A percentile compares a stretch with the other conserved stretches of the same genome.
These are phyloP conservation scores for Leccinum obscurum DNA, from an alignment of 768 basidiomycete genomes.

Conservation along the genomic window DNA sequence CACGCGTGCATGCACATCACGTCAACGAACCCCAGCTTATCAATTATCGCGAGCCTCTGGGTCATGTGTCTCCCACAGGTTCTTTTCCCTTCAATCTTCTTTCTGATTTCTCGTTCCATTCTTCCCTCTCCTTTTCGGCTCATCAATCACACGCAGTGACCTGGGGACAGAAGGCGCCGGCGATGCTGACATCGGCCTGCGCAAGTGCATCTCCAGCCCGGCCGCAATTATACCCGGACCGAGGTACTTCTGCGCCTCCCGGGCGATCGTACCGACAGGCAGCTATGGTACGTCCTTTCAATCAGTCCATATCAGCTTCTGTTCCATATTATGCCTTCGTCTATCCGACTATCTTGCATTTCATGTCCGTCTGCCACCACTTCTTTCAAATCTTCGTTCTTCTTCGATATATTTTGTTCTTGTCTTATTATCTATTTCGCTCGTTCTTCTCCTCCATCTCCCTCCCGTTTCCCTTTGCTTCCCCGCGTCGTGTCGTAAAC, in stretches of 20 bases:
- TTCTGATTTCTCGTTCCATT: not conserved
- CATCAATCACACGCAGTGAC: conserved; percentile 42
- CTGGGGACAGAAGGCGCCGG: conserved; percentile 68
- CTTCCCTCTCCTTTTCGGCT: not conserved
- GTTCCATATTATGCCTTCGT: not conserved
- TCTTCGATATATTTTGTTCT: not conserved
- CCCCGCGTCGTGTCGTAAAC: conserved; percentile 1
- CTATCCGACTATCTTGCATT: not conserved
- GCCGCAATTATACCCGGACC: conserved; percentile 56
- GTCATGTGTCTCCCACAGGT: not conserved
- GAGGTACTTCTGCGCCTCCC: conserved; percentile 58
- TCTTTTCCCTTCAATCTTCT: not conserved
- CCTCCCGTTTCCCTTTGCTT: conserved; percentile 2
- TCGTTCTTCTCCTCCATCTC: not conserved
- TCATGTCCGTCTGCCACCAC: conserved; percentile 2
- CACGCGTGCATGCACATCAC: not conserved
- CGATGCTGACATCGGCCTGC: conserved; percentile 58
- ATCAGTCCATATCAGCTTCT: not conserved
- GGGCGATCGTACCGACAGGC: conserved; percentile 61
- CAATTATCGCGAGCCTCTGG: not conserved
- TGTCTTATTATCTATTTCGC: not conserved
- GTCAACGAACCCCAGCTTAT: conserved; percentile 2
- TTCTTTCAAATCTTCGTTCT: not conserved
- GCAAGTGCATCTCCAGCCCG: conserved; percentile 52
- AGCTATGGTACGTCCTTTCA: conserved; percentile 49